Conservation (phyloP, 2,329 filamentous ascomycete species). For the Berkeleyomyces rouxiae region DNA sequence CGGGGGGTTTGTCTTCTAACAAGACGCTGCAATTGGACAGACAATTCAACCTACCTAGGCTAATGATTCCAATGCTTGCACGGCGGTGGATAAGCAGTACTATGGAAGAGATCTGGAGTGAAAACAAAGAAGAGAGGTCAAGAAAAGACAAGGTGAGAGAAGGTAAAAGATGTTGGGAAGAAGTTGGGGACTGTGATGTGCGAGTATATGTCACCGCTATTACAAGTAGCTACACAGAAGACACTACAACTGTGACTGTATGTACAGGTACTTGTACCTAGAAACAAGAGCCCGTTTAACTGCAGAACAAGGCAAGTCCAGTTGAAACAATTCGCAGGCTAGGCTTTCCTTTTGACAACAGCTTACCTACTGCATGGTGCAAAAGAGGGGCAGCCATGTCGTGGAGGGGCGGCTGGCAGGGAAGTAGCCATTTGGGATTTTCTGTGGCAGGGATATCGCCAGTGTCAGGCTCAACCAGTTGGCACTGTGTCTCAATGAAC, state of each 20-base stretch:
- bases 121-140: not conserved
- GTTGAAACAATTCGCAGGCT: not conserved
- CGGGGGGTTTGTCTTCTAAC: not conserved
- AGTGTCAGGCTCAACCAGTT: not conserved
- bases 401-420: not conserved
- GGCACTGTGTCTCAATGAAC: constrained; percentile 1
- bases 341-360: not conserved
- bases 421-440: not conserved
- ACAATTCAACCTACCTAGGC: not conserved
- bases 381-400: not conserved
- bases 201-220: not conserved
- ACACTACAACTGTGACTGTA: not conserved
- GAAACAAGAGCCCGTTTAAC: not conserved
- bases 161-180: constrained; percentile 9
- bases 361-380: not conserved
- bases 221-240: not conserved
- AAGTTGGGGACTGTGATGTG: not conserved
- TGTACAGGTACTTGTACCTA: not conserved
- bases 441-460: not conserved
- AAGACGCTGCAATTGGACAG: not conserved
- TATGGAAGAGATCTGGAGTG: not conserved
- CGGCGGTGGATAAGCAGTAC: not conserved
- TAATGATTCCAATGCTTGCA: not conserved
- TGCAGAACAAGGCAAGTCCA: not conserved
- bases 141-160: not conserved